Evolutionary conservation across 495 filamentous ascomycete species (phyloP), one percentile per base, ranked within the genome.

Genomic region (Copromyces sp.): DNA sequence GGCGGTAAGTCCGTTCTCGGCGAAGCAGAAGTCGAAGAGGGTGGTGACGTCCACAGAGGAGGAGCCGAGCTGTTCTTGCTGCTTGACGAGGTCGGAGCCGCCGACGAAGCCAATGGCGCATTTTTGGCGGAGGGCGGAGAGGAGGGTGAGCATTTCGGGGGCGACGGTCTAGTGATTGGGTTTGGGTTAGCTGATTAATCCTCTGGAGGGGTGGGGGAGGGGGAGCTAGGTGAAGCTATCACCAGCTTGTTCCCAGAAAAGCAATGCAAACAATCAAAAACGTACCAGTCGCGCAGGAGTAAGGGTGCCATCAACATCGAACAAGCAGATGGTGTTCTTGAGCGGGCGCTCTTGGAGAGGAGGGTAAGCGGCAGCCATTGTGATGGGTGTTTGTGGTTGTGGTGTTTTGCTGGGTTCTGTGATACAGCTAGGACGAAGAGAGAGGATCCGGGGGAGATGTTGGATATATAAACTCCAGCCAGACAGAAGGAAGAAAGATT

Each of bases 21-120:
- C 83, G 85, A 98, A 98, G 86, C 92, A 95, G 84, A 93, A 98
- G 84, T 98, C 95, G 84, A 98, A 99, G 72, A 98, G 89, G 47
- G 87, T 80, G 7, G 89, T 93, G 9, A 94, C 93, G 78, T 89
- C 81, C 68, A 91, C 85, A 40, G 41, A 71, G 6, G 83, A 71
- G 3, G 86, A 85, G 77, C 93, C 94, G 37, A 98, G 89, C 82
- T 99, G 95, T 80, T 99, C 95, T 80, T 98, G 93, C 80, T 98
- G 95, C 85, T 99, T 98, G 68, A 83, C 83, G 65, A 97, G 86
- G 85, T 99, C 90, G 72, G 91, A 94, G 71, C 93, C 93, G 74
- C 93, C 93, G 45, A 95, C 95, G 81, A 87, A 97, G 74, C 94
- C 95, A 78, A 98, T 95, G 73, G 93, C 94, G 75, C 92, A 90